These are phyloP conservation scores for Cicer pinnatifidum DNA, from an alignment of 306 rosid species.

Conservation along the genomic window DNA sequence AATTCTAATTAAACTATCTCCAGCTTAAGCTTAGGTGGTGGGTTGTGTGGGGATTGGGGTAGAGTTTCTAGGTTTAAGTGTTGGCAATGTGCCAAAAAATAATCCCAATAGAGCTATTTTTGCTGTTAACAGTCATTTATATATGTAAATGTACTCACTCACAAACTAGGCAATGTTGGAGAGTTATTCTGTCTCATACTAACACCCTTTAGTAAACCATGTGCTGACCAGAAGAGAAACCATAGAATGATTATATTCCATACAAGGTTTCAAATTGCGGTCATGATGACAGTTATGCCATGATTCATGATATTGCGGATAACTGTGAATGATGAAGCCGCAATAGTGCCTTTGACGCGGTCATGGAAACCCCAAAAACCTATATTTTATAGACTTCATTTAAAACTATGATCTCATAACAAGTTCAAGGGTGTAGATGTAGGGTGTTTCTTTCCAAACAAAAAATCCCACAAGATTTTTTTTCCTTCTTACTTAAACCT, in stretches of 20 bases:
- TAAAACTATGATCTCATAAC: neutral
- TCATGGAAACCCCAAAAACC: neutral
- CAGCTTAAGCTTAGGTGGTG: constrained; percentile 32
- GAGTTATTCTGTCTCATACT: neutral
- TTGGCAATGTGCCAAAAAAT: neutral
- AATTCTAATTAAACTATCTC: neutral
- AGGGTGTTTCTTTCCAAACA: neutral
- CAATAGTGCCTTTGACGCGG: neutral
- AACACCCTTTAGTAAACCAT: neutral
- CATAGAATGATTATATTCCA: constrained; percentile 25
- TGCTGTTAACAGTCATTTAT: constrained; percentile 14
- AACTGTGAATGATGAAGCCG: neutral
- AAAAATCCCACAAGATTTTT: neutral
- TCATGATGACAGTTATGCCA: neutral
- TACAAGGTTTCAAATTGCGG: neutral
- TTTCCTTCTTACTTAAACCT: constrained; percentile 19
- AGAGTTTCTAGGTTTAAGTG: constrained; percentile 33
- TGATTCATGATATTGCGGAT: neutral
- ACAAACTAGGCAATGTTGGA: constrained; percentile 9
- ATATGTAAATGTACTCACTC: neutral
- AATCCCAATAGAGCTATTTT: neutral
- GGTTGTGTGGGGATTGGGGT: constrained; percentile 19
- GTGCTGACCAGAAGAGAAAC: constrained; percentile 3
- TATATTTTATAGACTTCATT: neutral
- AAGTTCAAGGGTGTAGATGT: constrained; percentile 6